Evolutionary conservation across 2,329 filamentous ascomycete species (phyloP).

Genomic region (Stemphylium vesicarium): DNA sequence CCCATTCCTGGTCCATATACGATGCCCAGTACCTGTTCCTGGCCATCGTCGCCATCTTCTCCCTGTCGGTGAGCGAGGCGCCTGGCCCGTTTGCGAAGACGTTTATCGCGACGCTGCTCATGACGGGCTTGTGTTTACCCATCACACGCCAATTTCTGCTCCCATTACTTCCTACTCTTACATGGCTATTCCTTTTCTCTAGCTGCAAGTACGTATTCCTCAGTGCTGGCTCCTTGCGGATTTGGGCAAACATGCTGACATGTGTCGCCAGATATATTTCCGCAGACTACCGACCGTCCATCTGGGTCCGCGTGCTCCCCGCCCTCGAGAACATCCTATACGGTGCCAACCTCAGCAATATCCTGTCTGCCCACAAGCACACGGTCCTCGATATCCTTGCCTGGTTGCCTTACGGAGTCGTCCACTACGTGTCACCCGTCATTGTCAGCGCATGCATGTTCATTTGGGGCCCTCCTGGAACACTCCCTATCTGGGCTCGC

Average conservation of each 20-base stretch:
- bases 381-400: constrained; percentile 84
- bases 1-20: constrained; percentile 79
- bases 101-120: constrained; percentile 69
- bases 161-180: constrained; percentile 82
- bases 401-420: constrained; percentile 91
- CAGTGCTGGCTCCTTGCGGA: not conserved
- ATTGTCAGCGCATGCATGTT: constrained; percentile 82
- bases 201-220: constrained; percentile 77
- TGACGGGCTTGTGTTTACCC: constrained; percentile 77
- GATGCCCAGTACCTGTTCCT: constrained; percentile 86
- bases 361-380: constrained; percentile 87
- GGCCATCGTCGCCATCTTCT: constrained; percentile 78
- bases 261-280: constrained; percentile 75
- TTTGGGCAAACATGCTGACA: constrained; percentile 26
- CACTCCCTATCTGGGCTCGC: constrained; percentile 81
- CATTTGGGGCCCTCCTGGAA: constrained; percentile 85
- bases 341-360: constrained; percentile 93
- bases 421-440: constrained; percentile 86
- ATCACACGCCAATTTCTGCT: constrained; percentile 90
- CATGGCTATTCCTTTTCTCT: constrained; percentile 91
- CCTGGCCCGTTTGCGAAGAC: constrained; percentile 82
- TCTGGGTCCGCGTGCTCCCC: constrained; percentile 93
- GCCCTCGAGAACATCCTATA: constrained; percentile 96
- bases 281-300: constrained; percentile 84
- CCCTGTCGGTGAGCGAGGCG: constrained; percentile 78